These are phyloP conservation scores for Naganishia vaughanmartiniae DNA, from an alignment of 768 basidiomycete genomes.

Conservation along the genomic window DNA sequence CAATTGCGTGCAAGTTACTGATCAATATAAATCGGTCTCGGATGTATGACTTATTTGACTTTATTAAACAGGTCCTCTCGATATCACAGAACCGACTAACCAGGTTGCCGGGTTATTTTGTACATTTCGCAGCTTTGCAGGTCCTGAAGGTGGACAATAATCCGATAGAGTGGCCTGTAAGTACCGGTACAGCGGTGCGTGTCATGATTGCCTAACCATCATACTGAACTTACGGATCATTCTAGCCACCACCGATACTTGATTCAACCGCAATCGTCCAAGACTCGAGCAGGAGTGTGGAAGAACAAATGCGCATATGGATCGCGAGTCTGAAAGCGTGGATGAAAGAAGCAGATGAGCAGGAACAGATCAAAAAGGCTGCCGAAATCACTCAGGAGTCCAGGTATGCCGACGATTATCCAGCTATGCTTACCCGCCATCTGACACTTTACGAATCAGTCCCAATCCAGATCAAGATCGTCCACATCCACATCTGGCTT, in stretches of 20 bases:
- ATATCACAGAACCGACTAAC: slow-evolving; percentile 80
- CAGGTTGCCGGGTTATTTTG: slow-evolving; percentile 73
- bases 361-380: slow-evolving; percentile 36
- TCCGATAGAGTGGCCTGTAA: slow-evolving; percentile 82
- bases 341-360: slow-evolving; percentile 59
- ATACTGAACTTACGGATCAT: neutral
- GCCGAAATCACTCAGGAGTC: neutral
- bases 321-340: slow-evolving; percentile 69
- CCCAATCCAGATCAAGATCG: neutral
- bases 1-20: slow-evolving; percentile 65
- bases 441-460: neutral
- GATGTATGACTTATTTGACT: neutral
- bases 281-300: slow-evolving; percentile 33
- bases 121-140: slow-evolving; percentile 67
- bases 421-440: too few species aligned
- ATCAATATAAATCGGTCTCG: neutral
- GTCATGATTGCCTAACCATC: neutral
- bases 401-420: neutral
- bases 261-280: neutral
- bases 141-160: slow-evolving; percentile 86
- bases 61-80: slow-evolving; percentile 68
- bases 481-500: neutral
- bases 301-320: slow-evolving; percentile 67
- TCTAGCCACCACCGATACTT: slow-evolving; percentile 9
- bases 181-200: neutral